Conservation (phyloP, 2,329 filamentous ascomycete genomes). For the Pleomassaria siparia region DNA sequence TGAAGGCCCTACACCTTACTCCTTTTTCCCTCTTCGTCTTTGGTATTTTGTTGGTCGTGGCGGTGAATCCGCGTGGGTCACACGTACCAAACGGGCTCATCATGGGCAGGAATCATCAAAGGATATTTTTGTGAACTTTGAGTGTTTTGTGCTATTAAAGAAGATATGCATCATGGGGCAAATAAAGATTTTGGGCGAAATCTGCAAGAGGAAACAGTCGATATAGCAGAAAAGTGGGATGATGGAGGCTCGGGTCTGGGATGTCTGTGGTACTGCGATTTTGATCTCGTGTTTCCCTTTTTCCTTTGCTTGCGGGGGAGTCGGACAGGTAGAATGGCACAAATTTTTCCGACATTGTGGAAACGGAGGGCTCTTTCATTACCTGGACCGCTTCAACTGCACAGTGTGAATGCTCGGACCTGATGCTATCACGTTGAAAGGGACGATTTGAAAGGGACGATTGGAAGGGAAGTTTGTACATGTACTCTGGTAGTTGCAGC, state of each 20-base stretch:
- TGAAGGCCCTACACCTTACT: not conserved
- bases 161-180: conserved; percentile 1
- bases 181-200: not conserved
- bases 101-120: not conserved
- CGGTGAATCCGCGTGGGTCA: not conserved
- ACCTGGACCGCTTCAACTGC: too few species aligned
- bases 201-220: not conserved
- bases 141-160: conserved; percentile 4
- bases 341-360: not conserved
- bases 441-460: too few species aligned
- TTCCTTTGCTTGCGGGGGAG: not conserved
- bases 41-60: not conserved
- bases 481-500: too few species aligned
- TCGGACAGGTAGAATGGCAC: not conserved
- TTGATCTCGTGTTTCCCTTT: not conserved
- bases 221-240: too few species aligned
- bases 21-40: not conserved
- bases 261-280: not conserved
- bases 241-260: not conserved
- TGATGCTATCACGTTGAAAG: too few species aligned
- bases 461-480: too few species aligned
- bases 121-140: conserved; percentile 1
- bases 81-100: not conserved
- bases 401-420: too few species aligned
- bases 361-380: not conserved